Evolutionary conservation across 352 stramenopile species (phyloP), one percentile per base, ranked within the genome.

Genomic region (Ophiocytium majus): DNA sequence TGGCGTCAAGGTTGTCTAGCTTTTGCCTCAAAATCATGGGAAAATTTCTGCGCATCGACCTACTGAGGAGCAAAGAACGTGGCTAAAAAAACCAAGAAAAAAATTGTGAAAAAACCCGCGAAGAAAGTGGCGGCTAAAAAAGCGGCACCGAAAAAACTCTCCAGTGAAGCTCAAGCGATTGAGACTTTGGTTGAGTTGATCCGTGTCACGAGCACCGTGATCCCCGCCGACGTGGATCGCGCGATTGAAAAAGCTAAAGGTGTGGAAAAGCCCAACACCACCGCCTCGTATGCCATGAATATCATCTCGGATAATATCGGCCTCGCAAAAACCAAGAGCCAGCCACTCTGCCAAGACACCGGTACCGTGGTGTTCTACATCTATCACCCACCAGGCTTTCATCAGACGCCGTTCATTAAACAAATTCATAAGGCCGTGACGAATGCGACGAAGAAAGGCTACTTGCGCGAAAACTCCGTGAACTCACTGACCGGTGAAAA

Each of bases 101-200:
- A n/a, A n/a, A 71, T 71, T 23, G 28, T 28, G 19, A 71, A 71
- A 71, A 71, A 71, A 71, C 57, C 57, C 23, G 28, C 57, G 57
- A 71, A 71, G 28, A 71, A 71, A 71, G 57, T 71, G 57, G 57
- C 57, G 28, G n/a, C n/a, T n/a, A 71, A 71, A 71, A 71, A 71
- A 71, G 57, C 57, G 28, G 19, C 57, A 23, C 19, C 57, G 19
- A 71, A 71, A 71, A 71, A 71, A 71, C 57, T 71, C 57, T 23
- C 23, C 23, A 23, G 19, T 28, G 19, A 71, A 23, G 57, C 23
- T 23, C 57, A 71, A 28, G 28, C 57, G 57, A 71, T 71, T 28
- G 57, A 71, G 28, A 23, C 57, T 71, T 28, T 71, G 19, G 57
- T 71, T 28, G 57, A 71, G 28, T 28, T 71, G 57, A 71, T 71